Percentiles rank a stretch among this genome's conserved stretches.
Evolutionary conservation across 2,329 filamentous ascomycete genomes (phyloP).

Genomic region (Aspergillus neotritici): DNA sequence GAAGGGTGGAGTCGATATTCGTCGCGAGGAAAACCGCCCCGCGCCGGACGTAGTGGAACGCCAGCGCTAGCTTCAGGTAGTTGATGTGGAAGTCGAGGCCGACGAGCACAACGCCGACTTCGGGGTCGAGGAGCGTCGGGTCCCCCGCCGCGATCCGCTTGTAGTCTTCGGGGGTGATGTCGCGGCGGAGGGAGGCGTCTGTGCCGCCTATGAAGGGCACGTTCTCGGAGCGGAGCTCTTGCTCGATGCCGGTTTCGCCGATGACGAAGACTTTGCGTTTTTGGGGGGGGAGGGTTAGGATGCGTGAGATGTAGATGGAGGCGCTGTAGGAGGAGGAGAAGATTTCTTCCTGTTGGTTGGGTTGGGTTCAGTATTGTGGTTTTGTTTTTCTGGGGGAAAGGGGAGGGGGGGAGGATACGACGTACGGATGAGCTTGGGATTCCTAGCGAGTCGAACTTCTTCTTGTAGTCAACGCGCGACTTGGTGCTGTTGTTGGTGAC

Average conservation of each 20-base stretch:
- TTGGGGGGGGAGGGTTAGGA: constrained; percentile 69
- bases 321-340: constrained; percentile 95
- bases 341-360: constrained; percentile 65
- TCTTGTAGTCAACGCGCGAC: constrained; percentile 83
- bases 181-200: constrained; percentile 68
- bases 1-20: constrained; percentile 86
- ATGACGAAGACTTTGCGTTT: constrained; percentile 94
- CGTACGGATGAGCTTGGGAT: constrained; percentile 66
- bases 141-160: constrained; percentile 64
- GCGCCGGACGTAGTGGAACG: constrained; percentile 73
- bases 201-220: constrained; percentile 81
- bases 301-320: constrained; percentile 90
- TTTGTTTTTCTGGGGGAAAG: background rate
- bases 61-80: constrained; percentile 83
- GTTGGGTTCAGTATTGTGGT: constrained; percentile 1
- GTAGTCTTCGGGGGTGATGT: constrained; percentile 77
- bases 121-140: constrained; percentile 69
- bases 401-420: background rate
- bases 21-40: constrained; percentile 88
- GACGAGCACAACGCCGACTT: constrained; percentile 82
- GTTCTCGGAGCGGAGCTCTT: constrained; percentile 74
- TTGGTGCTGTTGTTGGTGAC: constrained; percentile 99
- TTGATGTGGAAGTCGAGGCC: constrained; percentile 93
- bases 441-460: constrained; percentile 76
- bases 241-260: constrained; percentile 85